These are phyloP conservation scores for Actinomortierella ambigua DNA, from an alignment of 371 early-diverging fungal species.

Conservation along the genomic window DNA sequence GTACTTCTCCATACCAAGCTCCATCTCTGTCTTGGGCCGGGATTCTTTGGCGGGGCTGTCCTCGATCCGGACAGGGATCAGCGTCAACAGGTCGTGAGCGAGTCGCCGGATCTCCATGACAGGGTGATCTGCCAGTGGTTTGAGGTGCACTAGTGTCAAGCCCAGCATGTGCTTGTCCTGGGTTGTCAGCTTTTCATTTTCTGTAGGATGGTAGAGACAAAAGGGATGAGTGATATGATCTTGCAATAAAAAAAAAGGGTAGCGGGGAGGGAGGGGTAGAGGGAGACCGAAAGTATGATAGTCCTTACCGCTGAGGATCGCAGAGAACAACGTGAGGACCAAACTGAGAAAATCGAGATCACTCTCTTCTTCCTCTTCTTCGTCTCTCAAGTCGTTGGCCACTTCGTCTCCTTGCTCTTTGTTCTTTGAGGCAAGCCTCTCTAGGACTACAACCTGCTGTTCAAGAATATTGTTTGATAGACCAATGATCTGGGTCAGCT, in stretches of 20 bases:
- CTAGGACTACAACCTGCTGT: slow-evolving; percentile 14
- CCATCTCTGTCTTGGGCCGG: slow-evolving; percentile 29
- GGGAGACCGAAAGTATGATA: no score
- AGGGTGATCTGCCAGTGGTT: slow-evolving; percentile 56
- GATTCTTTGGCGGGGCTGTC: slow-evolving; percentile 7
- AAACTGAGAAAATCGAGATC: slow-evolving; percentile 60
- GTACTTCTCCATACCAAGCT: slow-evolving; percentile 62
- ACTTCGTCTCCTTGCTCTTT: slow-evolving; percentile 4
- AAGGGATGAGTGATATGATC: neutral
- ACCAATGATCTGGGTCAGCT: slow-evolving; percentile 77
- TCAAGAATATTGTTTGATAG: slow-evolving; percentile 77
- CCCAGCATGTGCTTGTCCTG: slow-evolving; percentile 55
- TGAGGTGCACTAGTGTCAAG: slow-evolving; percentile 58
- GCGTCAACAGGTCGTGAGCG: slow-evolving; percentile 62
- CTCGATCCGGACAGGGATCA: slow-evolving; percentile 47
- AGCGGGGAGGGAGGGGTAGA: neutral
- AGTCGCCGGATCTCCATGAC: slow-evolving; percentile 58
- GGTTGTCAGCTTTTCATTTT: slow-evolving; percentile 56
- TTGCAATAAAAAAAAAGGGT: neutral
- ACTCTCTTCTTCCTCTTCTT: slow-evolving; percentile 50
- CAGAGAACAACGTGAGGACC: slow-evolving; percentile 59
- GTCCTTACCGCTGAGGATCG: slow-evolving; percentile 54
- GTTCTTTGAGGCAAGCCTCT: neutral
- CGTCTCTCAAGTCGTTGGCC: slow-evolving; percentile 12
- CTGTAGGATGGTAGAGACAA: slow-evolving; percentile 23